These are phyloP conservation scores for Rhizophagus clarus DNA, from an alignment of 192 early-diverging fungal species.

Conservation along the genomic window DNA sequence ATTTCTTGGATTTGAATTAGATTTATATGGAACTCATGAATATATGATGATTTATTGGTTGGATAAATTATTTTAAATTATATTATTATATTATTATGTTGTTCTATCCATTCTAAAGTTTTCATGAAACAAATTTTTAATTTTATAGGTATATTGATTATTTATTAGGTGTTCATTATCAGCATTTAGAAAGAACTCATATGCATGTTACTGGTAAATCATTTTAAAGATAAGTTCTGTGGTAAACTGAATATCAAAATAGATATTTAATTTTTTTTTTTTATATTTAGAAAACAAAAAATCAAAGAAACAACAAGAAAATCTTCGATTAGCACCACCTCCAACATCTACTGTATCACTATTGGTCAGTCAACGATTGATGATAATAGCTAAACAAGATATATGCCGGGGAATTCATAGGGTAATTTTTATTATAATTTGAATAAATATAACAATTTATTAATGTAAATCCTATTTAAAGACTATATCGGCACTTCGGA, in stretches of 20 bases:
- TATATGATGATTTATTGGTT: slow-evolving; percentile 66
- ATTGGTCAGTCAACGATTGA: slow-evolving; percentile 4
- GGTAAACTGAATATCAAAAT: neutral
- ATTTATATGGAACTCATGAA: slow-evolving; percentile 67
- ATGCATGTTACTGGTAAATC: slow-evolving; percentile 6
- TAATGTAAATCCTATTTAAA: neutral
- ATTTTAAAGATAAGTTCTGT: neutral
- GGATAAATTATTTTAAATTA: neutral
- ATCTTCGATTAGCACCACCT: neutral
- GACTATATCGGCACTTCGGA: slow-evolving; percentile 23
- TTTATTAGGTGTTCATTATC: slow-evolving; percentile 32
- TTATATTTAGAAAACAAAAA: slow-evolving; percentile 15
- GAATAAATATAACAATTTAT: neutral
- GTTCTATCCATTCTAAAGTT: neutral
- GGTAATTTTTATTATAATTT: neutral
- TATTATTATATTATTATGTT: neutral
- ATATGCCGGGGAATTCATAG: slow-evolving; percentile 31
- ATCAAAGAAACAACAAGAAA: slow-evolving; percentile 1
- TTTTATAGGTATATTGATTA: slow-evolving; percentile 32
- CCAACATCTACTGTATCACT: neutral
- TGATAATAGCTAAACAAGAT: slow-evolving; percentile 24
- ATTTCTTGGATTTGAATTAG: slow-evolving; percentile 67
- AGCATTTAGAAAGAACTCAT: slow-evolving; percentile 25
- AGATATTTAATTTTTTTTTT: neutral
- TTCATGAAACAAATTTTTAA: neutral